Base-by-base conservation (phyloP, 495 filamentous ascomycete species). In the Penicillium antarcticum region DNA sequence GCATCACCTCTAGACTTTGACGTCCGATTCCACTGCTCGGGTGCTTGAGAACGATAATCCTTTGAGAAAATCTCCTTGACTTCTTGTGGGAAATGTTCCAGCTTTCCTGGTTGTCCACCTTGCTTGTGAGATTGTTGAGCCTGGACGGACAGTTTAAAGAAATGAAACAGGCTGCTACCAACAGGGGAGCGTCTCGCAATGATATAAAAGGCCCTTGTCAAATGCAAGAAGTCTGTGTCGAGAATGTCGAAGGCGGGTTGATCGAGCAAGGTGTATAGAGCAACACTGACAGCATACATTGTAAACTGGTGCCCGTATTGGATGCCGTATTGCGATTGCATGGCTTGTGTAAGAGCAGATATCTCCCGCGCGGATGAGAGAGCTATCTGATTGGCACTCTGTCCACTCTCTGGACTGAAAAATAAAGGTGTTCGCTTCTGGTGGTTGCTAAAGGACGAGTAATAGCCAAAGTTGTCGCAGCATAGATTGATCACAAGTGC, bases 281-380 rank as follows among this genome's bases (percentile, higher is more conserved):
- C 63, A 2, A 70, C 58, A 16, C 62, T 63, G 13, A 68, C 51
- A n/a, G 65, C 62, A 35, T 66, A 70, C 53, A 67, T 60, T 21
- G 60, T 52, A 40, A 64, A 70, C 44, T 62, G 60, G 48, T 70
- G 67, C 38, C 62, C 55, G 36, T 64, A 56, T 42, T 56, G 51
- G 29, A 70, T 62, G 1, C 65, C 65, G 18, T 58, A 70, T 21
- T 63, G 52, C 4, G 42, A 42, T 16, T 50, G 48, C 14, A 63
- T 56, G 0, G 46, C 34, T 14, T 52, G 62, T 13, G 57, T 40
- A 6, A 66, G 52, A 35, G 33, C 21, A 1, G 59, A 54, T 10
- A 69, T 69, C 13, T 53, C 45, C 10, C 63, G 55, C 3, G 63
- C 61, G 0, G 63, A 65, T n/a, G 52, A 33, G 10, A 66, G 13